Evolutionary conservation across 2,329 filamentous ascomycete genomes (phyloP), one percentile per base, ranked within the genome.

Genomic region (Colletotrichum tabaci): DNA sequence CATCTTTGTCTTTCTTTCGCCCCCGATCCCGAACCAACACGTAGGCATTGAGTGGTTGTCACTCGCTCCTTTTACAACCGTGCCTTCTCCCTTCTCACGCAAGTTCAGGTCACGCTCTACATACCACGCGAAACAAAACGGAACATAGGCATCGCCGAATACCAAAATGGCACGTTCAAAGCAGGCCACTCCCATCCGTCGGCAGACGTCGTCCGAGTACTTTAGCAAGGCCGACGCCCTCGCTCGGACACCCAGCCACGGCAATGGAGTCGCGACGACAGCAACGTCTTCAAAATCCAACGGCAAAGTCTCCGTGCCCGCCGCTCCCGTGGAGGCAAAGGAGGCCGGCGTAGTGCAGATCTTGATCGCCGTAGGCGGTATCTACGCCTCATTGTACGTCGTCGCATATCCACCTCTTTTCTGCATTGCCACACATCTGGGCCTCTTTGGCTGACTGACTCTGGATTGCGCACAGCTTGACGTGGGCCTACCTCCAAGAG

Each of bases 401-500:
- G 30, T 66, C 38, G 10, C 21, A 12, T n/a, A 16, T 6, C n/a
- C 10, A 15, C 6, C 30, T 6, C 38, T 21, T 21, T 26, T 15
- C n/a, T 21, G 18, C 26, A 5, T 13, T 38, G 18, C 44, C 21
- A 42, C 10, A 26, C 18, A 23, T 53, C 26, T 61, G 35, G 21
- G 15, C n/a, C 7, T 61, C 52, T 30, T 38, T 38, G 35, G n/a
- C 50, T 35, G 12, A 53, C 71, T 66, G 26, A 58, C 66, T 13
- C 26, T n/a, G 18, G 2, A 35, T 10, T 26, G 44, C 38, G 13
- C 50, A 12, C 73, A 95, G 96, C 84, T 86, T 99, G 64, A 97
- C 95, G 44, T 99, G 96, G 96, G 96, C 94, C 30, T 92, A 97
- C 75, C 92, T 99, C 73, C 96, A 99, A 87, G 96, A 99, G 83